Percentiles rank a stretch among this genome's conserved stretches.
Evolutionary conservation across 2,329 filamentous ascomycete species (phyloP).

Genomic region (Alternaria postmessia): DNA sequence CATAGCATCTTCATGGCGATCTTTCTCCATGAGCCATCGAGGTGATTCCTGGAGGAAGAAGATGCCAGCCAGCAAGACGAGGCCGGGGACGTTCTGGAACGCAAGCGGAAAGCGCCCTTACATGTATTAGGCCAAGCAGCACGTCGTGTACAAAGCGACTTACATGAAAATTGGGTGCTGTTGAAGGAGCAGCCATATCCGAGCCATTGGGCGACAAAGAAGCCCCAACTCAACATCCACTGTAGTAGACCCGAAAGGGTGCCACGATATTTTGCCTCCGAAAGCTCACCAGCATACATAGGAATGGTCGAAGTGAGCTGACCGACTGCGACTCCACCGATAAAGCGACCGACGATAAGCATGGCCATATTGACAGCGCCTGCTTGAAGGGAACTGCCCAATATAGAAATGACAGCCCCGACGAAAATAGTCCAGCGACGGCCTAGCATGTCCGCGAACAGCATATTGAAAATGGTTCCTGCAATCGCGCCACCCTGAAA

Average conservation of each 20-base stretch:
- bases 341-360: constrained; percentile 60
- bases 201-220: constrained; percentile 51
- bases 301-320: constrained; percentile 21
- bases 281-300: constrained; percentile 42
- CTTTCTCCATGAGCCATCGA: constrained; percentile 65
- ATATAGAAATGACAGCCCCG: no score
- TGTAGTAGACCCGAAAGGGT: constrained; percentile 68
- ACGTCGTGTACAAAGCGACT: not conserved
- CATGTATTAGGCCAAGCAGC: not conserved
- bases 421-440: constrained; percentile 41
- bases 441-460: constrained; percentile 8
- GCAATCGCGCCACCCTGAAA: constrained; percentile 48
- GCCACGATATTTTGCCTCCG: constrained; percentile 48
- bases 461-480: constrained; percentile 38
- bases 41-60: constrained; percentile 68
- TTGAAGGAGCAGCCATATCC: constrained; percentile 48
- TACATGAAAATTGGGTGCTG: constrained; percentile 31
- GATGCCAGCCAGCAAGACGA: constrained; percentile 55
- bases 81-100: constrained; percentile 53
- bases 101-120: constrained; percentile 52
- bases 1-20: constrained; percentile 59
- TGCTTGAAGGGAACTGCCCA: no score
- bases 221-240: constrained; percentile 52
- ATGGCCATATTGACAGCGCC: constrained; percentile 46
- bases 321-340: constrained; percentile 61